A percentile compares a stretch with the other conserved stretches of the same genome.
phyloP scores from a whole-genome alignment of 169 alveolate genomes.

The Plasmodium berghei region DNA sequence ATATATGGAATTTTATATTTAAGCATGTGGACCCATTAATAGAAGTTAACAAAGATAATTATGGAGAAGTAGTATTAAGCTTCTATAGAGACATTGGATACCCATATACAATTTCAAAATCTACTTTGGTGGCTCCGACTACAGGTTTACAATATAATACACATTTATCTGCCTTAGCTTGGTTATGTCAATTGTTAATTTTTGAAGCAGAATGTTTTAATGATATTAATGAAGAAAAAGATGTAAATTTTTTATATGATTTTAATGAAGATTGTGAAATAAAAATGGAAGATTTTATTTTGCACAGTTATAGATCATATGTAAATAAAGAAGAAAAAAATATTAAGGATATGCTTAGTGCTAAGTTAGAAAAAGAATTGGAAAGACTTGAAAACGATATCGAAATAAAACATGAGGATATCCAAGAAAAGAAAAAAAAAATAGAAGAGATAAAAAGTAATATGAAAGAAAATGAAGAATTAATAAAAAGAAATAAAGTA shows the following conservation, averaged over 20 bases:
- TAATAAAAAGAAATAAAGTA: constrained; percentile 64
- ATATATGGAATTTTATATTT: constrained; percentile 76
- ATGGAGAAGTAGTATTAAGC: constrained; percentile 77
- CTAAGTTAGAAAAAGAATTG: constrained; percentile 57
- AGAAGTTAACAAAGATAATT: constrained; percentile 74
- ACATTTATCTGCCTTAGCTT: constrained; percentile 85
- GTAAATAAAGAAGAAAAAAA: constrained; percentile 61
- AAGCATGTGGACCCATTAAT: constrained; percentile 74
- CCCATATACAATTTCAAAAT: constrained; percentile 84
- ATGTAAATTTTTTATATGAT: constrained; percentile 75
- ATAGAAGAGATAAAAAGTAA: constrained; percentile 68
- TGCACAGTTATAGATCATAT: constrained; percentile 53
- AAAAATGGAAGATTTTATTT: constrained; percentile 70
- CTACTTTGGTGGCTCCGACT: constrained; percentile 88
- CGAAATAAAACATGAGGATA: constrained; percentile 48
- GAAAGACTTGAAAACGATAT: constrained; percentile 22
- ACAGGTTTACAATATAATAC: constrained; percentile 87
- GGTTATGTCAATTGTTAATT: constrained; percentile 87
- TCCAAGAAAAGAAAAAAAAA: constrained; percentile 61
- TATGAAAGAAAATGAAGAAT: constrained; percentile 74
- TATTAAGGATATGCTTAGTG: constrained; percentile 40
- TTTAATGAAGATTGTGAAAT: constrained; percentile 51
- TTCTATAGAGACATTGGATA: constrained; percentile 84
- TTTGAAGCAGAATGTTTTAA: constrained; percentile 85
- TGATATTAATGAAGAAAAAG: constrained; percentile 79